Base-by-base conservation (phyloP, 1,284 basidiomycete genomes). In the Schizophyllum amplum region DNA sequence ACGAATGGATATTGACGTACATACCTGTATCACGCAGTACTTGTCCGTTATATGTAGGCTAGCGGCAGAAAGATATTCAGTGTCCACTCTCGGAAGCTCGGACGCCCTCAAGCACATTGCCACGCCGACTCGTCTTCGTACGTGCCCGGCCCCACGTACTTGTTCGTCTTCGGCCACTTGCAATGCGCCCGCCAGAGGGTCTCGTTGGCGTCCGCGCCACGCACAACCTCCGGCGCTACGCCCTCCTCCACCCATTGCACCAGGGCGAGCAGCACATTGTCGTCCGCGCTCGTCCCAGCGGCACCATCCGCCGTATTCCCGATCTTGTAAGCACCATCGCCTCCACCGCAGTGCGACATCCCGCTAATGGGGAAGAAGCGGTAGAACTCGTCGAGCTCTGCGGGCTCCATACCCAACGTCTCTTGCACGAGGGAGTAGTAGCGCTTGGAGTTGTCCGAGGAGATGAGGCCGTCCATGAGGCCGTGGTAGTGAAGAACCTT, bases 241-340 rank as follows among this genome's bases (percentile, higher is more conserved):
- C 60, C 60, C 27, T 47, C 53, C 26, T 61, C 60, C 27, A 61
- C 60, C 60, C 60, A 61, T 24, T 59, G 56, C 33, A 61, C 57
- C 11, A 61, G 47, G 54, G 60, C 60, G 23, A 59, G 51, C 5
- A 61, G 56, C 4, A 59, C 26, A 20, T 61, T 59, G 48, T 61
- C 54, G 49, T 52, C 25, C 20, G 27, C 23, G 21, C 47, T 54
- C 48, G 59, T 61, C 3, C 49, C 1, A 7, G 51, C 49, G 53
- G n/a, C 42, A n/a, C 11, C 11, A 46, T n/a, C 42, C 42, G 11
- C 11, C 11, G 11, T 11, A 46, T 46, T 46, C 11, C 59, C 59
- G 17, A 60, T 60, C 9, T 60, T 51, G 53, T 54, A 58, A 17
- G 64, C 62, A 4, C 62, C 62, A 17, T 52, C 53, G 1, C 64